Base-by-base conservation (phyloP, 1,139 yeast species). In the Pneumocystis murina region DNA sequence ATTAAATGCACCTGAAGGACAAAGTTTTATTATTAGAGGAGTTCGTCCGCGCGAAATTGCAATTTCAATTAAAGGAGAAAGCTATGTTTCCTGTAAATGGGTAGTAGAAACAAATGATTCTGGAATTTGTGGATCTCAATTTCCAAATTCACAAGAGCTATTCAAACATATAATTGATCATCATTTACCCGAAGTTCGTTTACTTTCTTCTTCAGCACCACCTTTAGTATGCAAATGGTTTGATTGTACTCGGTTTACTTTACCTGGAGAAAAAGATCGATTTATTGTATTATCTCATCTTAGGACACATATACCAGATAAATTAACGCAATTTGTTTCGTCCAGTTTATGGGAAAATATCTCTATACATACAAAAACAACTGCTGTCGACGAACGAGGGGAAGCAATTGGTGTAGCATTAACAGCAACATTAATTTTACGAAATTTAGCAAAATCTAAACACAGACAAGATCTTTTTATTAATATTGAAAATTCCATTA, bases 21-120 rank as follows among this genome's bases (percentile, higher is more conserved):
- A 85, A 8, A 81, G 82, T 69, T 92, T 92, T 71, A 89, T 92
- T 62, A 91, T 92, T 70, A 87, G 87, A 75, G 98, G 98, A 10
- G 88, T 92, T 64, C 83, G 83, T 68, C 90, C 91, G 33, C 78
- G 91, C 67, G 75, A 75, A 54, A 74, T 71, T 39, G 77, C 85
- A 1, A 77, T 84, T 39, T 76, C 78, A 57, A 76, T 78, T 1
- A 64, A 64, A 28, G 71, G 71, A 12, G 66, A 66, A 60, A 60
- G 61, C 24, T 69, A 68, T 57, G 62, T 67, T 33, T 54, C 61
- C 5, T 69, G 71, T 57, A 63, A 63, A 40, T 69, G 71, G 71
- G 35, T n/a, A 7, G 39, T 54, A 17, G 64, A 62, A 7, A 59
- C 36, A 36, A 17, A 39, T 14, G 40, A 43, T 12, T 16, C 28